Conservation (phyloP, 495 filamentous ascomycete genomes). For the Tuber microsphaerosporum region DNA sequence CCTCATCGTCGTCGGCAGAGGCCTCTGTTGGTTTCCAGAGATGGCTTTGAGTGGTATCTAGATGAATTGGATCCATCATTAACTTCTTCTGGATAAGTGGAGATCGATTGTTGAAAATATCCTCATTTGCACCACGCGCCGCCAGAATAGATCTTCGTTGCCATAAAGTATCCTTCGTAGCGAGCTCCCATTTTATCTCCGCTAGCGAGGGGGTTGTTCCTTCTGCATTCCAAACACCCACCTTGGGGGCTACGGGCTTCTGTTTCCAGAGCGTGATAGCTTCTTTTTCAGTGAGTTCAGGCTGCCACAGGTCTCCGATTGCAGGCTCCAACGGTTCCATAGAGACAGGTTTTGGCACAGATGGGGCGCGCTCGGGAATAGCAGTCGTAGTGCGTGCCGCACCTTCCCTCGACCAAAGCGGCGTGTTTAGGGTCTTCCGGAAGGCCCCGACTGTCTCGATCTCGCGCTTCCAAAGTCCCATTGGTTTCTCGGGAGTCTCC, state of each 20-base stretch:
- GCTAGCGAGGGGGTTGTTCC: constrained; percentile 25
- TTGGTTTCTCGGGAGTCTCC: background rate
- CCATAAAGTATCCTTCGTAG: constrained; percentile 19
- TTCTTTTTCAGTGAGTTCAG: background rate
- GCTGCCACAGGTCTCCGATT: constrained; percentile 24
- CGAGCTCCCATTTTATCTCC: constrained; percentile 21
- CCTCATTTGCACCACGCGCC: constrained; percentile 7
- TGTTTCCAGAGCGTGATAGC: constrained; percentile 20
- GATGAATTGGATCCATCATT: background rate
- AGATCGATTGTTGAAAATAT: constrained; percentile 7
- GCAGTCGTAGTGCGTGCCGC: constrained; percentile 37
- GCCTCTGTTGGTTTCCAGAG: constrained; percentile 19
- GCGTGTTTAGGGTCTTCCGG: constrained; percentile 12
- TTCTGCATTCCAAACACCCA: constrained; percentile 27
- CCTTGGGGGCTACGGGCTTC: background rate
- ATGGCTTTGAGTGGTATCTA: constrained; percentile 6
- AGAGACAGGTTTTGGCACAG: constrained; percentile 19
- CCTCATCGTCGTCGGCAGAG: background rate
- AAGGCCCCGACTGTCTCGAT: constrained; percentile 16
- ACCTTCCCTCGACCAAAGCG: constrained; percentile 33
- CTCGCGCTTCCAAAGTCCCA: constrained; percentile 25
- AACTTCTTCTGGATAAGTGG: constrained; percentile 9
- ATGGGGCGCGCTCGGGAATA: constrained; percentile 27
- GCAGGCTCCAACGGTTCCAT: constrained; percentile 17
- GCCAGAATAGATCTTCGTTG: constrained; percentile 25